Base-by-base conservation (phyloP, 2,329 filamentous ascomycete species). In the Rutstroemia sp. region DNA sequence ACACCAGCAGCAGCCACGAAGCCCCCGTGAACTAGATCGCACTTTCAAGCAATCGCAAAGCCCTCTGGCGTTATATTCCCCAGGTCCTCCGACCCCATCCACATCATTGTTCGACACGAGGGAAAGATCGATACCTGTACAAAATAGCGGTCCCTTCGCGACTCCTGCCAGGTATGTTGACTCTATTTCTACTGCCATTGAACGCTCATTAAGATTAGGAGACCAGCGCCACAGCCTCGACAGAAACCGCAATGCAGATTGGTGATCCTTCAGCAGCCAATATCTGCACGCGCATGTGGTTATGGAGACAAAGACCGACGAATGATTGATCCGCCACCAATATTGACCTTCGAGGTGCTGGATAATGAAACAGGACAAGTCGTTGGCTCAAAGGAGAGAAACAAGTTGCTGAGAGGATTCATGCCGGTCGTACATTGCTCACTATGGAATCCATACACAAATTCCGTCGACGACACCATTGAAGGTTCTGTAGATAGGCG, bases 271-370 rank as follows among this genome's bases (percentile, higher is more conserved):
- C 89, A 94, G 69, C 88, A 92, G 66, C 89, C 89, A 8, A 76
- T 83, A 17, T 88, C 88, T 1, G 89, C 89, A 53, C 79, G 89
- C 63, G 88, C 88, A 44, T 94, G 89, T 65, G 89, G 89, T 1
- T 92, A 91, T 68, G 89, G 89, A 58, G 89, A 92, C 71, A 79
- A 88, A 61, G 89, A 94, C 67, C 81, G 89, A 41, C 80, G 89
- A 60, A 88, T 91, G 16, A 88, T 94, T 60, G 89, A 94, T 67
- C 89, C 89, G 42, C 89, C 89, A 2, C 89, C 89, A 14, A 92
- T 94, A 65, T 80, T 94, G 21, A 84, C 53, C 5, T 44, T 55
- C 2, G 46, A 55, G 37, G 47, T 55, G n/a, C 41, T 21, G 12
- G 53, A 55, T 27, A 50, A 50, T 21, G 53, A 55, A 17, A 55